These are phyloP conservation scores for Mycena albidolilacea DNA, from an alignment of 768 basidiomycete species.

Conservation along the genomic window DNA sequence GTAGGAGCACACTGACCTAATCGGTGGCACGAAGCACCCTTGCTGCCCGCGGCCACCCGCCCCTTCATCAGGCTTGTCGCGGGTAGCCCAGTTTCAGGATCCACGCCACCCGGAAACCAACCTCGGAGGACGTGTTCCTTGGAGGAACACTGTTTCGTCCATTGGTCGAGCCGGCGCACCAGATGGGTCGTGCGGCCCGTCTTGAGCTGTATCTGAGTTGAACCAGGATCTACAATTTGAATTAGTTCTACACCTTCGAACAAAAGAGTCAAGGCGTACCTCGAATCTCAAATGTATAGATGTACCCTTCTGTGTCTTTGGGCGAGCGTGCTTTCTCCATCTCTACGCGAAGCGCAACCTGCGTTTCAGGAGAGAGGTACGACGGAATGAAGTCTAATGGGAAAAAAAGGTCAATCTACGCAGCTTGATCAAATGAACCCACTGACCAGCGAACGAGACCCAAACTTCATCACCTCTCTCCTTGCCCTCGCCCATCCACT, in stretches of 20 bases:
- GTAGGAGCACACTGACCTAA: conserved; percentile 55
- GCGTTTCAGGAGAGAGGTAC: conserved; percentile 40
- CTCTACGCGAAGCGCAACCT: conserved; percentile 40
- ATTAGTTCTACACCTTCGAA: neutral
- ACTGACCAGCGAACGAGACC: conserved; percentile 37
- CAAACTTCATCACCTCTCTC: conserved; percentile 37
- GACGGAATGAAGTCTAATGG: conserved; percentile 35
- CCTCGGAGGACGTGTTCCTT: conserved; percentile 83
- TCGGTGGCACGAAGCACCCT: conserved; percentile 79
- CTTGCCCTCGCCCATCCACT: conserved; percentile 39
- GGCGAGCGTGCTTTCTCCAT: conserved; percentile 61
- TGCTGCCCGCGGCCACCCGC: conserved; percentile 71
- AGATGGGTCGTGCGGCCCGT: conserved; percentile 86
- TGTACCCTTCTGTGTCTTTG: conserved; percentile 80
- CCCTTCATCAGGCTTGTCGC: conserved; percentile 74
- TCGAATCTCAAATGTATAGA: conserved; percentile 87
- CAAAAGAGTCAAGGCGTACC: conserved; percentile 56
- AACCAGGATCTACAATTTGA: conserved; percentile 39
- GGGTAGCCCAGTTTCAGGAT: conserved; percentile 54
- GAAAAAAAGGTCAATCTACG: too few relatives aligned
- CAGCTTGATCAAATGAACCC: neutral
- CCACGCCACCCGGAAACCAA: conserved; percentile 75
- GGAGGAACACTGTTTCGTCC: conserved; percentile 86
- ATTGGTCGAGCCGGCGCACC: conserved; percentile 80
- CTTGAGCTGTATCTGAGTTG: conserved; percentile 73